phyloP scores from a whole-genome alignment of 1,284 basidiomycete genomes.

The Entoloma clypeatum region DNA sequence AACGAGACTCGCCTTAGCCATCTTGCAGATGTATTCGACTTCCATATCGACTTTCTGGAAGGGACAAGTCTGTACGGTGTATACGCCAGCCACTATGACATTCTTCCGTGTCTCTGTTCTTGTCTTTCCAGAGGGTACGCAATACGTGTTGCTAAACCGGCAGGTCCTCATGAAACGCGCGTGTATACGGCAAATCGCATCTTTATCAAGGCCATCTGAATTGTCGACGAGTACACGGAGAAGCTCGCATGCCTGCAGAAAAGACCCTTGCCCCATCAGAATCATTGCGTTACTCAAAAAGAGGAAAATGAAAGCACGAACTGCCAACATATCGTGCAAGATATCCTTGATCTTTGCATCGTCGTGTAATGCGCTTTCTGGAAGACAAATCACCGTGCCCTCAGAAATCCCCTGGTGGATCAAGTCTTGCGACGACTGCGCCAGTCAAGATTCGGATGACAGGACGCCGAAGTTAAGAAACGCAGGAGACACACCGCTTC shows the following conservation, averaged over 20 bases:
- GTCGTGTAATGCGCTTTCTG: constrained; percentile 23
- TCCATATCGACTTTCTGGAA: constrained; percentile 35
- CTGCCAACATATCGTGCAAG: constrained; percentile 25
- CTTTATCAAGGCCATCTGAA: constrained; percentile 13
- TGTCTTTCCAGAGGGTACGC: constrained; percentile 34
- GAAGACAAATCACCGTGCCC: constrained; percentile 16
- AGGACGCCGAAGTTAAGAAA: neutral
- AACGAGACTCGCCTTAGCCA: constrained; percentile 32
- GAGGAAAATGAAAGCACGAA: constrained; percentile 15
- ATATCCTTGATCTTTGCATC: constrained; percentile 22
- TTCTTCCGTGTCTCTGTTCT: constrained; percentile 34
- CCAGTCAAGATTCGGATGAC: constrained; percentile 1
- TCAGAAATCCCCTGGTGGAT: constrained; percentile 22
- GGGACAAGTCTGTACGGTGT: constrained; percentile 37
- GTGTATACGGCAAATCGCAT: constrained; percentile 22
- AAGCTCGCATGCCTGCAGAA: constrained; percentile 16
- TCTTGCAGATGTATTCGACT: constrained; percentile 38
- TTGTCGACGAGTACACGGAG: constrained; percentile 13
- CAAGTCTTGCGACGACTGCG: constrained; percentile 24
- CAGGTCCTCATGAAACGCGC: constrained; percentile 27
- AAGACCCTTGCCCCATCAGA: too few relatives aligned
- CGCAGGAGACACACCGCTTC: constrained; percentile 17
- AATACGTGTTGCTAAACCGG: constrained; percentile 22
- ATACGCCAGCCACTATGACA: constrained; percentile 30
- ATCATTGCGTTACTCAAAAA: neutral